A percentile compares a stretch with the other conserved stretches of the same genome.
phyloP scores from a whole-genome alignment of 1,284 basidiomycete species.

The Erythrobasidium hasegawianum region DNA sequence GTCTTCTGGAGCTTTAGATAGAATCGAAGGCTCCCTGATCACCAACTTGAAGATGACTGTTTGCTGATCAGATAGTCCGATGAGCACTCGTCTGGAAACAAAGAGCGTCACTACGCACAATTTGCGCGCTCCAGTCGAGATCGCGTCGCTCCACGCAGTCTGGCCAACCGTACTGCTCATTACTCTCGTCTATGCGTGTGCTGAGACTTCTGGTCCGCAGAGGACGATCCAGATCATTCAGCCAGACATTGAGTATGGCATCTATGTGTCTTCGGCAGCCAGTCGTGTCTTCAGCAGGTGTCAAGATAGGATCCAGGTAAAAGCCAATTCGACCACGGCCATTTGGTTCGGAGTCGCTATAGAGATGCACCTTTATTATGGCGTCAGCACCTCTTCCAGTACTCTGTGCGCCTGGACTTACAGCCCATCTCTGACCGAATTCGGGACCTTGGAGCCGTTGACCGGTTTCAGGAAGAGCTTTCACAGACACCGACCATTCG shows the following conservation, averaged over 20 bases:
- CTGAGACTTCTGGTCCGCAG: background rate
- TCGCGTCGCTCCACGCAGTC: background rate
- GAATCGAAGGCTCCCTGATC: background rate
- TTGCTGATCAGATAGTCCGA: background rate
- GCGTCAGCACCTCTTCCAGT: background rate
- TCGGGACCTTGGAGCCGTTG: background rate
- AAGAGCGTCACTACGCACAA: too few species aligned
- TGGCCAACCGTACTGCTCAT: background rate
- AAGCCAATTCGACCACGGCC: background rate
- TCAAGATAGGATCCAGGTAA: background rate
- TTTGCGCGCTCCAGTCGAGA: too few species aligned
- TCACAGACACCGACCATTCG: background rate
- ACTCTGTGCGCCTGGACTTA: background rate
- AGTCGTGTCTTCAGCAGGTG: background rate
- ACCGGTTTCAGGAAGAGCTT: background rate
- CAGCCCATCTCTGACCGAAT: background rate
- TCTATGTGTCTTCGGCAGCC: background rate
- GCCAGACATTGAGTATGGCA: background rate
- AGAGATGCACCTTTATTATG: background rate
- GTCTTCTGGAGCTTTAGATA: background rate
- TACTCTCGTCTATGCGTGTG: background rate
- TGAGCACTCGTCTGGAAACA: too few species aligned
- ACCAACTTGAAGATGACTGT: background rate
- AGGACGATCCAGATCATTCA: too few species aligned
- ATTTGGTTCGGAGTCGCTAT: background rate